phyloP scores from a whole-genome alignment of 73 alveolate genomes.

The Symbiodinium pilosum region DNA sequence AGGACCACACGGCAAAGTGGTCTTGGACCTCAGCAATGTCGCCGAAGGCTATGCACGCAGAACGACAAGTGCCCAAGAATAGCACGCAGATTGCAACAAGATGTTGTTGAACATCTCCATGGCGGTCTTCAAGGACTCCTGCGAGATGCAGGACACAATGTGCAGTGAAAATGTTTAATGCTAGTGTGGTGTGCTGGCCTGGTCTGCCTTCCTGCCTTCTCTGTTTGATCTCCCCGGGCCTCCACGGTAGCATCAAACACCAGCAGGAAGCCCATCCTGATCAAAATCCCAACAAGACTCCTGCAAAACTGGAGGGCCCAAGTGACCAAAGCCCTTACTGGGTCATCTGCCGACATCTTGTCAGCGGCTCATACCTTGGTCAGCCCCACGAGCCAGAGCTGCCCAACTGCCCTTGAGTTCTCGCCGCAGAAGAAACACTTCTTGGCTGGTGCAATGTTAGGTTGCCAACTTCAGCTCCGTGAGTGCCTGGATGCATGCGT shows the following conservation, averaged over 20 bases:
- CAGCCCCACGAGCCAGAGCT: neutral
- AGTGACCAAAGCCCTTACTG: neutral
- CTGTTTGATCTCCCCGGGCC: too few relatives aligned
- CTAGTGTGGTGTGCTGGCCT: too few relatives aligned
- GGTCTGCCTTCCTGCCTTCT: too few relatives aligned
- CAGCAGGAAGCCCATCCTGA: slow-evolving; percentile 90
- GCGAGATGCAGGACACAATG: too few relatives aligned
- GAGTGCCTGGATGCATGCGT: neutral
- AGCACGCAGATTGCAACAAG: slow-evolving; percentile 42
- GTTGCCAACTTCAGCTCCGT: slow-evolving; percentile 8
- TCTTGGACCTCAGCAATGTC: slow-evolving; percentile 36
- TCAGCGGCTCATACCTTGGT: slow-evolving; percentile 52
- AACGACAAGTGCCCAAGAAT: neutral
- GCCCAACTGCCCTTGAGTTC: neutral
- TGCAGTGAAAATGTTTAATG: too few relatives aligned
- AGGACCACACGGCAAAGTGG: slow-evolving; percentile 49
- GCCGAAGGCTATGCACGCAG: neutral
- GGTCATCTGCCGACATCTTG: slow-evolving; percentile 60
- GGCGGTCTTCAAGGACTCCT: slow-evolving; percentile 92
- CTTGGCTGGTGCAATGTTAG: neutral
- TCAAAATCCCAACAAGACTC: neutral
- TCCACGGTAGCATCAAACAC: slow-evolving; percentile 84
- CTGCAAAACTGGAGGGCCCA: too few relatives aligned
- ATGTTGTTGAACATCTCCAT: slow-evolving; percentile 79
- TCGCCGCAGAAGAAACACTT: too few relatives aligned